A percentile compares a stretch with the other conserved stretches of the same genome.
phyloP scores from a whole-genome alignment of 169 alveolate species.

The Plasmodium ovale region DNA sequence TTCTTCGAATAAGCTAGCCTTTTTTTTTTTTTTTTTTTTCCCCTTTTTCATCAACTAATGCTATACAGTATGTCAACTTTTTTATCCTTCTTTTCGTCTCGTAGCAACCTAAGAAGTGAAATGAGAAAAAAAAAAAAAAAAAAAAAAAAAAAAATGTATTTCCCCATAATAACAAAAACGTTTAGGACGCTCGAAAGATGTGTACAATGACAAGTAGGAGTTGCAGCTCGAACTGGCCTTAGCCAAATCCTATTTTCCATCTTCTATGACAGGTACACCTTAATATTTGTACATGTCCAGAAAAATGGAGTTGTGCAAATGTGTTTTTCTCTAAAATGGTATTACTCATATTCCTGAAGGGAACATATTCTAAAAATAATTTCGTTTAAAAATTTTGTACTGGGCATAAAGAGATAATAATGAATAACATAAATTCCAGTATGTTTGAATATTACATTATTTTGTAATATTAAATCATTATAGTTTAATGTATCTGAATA shows the following conservation, averaged over 20 bases:
- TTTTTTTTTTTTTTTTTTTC: too few species aligned
- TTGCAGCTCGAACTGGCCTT: too few species aligned
- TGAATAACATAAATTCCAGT: constrained; percentile 58
- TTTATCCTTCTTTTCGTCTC: constrained; percentile 49
- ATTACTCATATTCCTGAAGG: constrained; percentile 72
- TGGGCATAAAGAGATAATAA: constrained; percentile 57
- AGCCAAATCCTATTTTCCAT: too few species aligned
- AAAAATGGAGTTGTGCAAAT: neutral
- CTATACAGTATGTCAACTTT: constrained; percentile 42
- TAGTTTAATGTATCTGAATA: constrained; percentile 33
- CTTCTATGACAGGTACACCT: too few species aligned
- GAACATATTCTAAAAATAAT: constrained; percentile 36
- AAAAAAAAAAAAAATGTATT: too few species aligned
- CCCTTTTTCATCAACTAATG: constrained; percentile 7
- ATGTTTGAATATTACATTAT: constrained; percentile 13
- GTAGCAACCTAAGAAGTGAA: constrained; percentile 20
- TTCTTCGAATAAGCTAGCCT: too few species aligned
- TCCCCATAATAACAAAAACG: too few species aligned
- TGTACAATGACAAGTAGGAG: too few species aligned
- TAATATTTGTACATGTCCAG: neutral
- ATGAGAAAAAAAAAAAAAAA: neutral
- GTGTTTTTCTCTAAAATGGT: too few species aligned
- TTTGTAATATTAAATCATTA: constrained; percentile 55
- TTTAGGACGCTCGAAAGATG: too few species aligned
- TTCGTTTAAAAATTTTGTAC: constrained; percentile 36